Conservation (phyloP, 352 stramenopile genomes). For the Phytophthora crassamura region DNA sequence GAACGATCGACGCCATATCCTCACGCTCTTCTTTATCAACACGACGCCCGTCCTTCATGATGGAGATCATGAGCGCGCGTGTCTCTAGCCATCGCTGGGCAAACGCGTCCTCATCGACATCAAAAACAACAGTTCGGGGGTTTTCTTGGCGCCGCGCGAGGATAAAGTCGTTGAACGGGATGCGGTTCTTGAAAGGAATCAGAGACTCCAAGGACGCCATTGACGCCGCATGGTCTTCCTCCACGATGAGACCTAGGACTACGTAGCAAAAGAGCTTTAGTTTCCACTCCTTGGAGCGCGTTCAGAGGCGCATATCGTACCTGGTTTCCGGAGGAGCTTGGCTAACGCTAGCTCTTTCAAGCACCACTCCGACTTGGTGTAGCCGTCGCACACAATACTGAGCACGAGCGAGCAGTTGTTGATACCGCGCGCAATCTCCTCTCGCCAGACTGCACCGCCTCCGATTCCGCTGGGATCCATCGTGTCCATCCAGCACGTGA, state of each 20-base stretch:
- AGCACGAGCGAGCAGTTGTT: conserved; percentile 77
- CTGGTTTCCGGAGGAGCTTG: conserved; percentile 74
- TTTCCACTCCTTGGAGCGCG: no score
- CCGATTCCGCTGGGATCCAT: conserved; percentile 85
- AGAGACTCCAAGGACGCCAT: conserved; percentile 46
- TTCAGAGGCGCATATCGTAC: conserved; percentile 16
- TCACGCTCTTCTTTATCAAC: conserved; percentile 49
- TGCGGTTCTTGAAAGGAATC: conserved; percentile 50
- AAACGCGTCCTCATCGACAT: conserved; percentile 59
- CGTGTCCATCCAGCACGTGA: conserved; percentile 87
- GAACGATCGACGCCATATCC: conserved; percentile 29
- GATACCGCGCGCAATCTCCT: conserved; percentile 83
- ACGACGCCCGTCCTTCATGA: conserved; percentile 53
- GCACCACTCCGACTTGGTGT: conserved; percentile 82
- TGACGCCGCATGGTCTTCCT: conserved; percentile 47
- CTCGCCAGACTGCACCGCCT: conserved; percentile 77
- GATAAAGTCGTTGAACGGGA: conserved; percentile 71
- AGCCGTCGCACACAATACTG: conserved; percentile 74
- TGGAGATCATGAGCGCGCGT: conserved; percentile 52
- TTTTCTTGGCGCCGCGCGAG: conserved; percentile 33
- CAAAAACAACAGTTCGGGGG: conserved; percentile 50
- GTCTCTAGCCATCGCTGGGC: conserved; percentile 49
- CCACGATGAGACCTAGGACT: conserved; percentile 64
- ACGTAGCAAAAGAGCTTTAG: conserved; percentile 8
- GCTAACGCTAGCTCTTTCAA: conserved; percentile 83